Evolutionary conservation across 441 rosid genomes (phyloP).

Genomic region (Erodium texanum): DNA sequence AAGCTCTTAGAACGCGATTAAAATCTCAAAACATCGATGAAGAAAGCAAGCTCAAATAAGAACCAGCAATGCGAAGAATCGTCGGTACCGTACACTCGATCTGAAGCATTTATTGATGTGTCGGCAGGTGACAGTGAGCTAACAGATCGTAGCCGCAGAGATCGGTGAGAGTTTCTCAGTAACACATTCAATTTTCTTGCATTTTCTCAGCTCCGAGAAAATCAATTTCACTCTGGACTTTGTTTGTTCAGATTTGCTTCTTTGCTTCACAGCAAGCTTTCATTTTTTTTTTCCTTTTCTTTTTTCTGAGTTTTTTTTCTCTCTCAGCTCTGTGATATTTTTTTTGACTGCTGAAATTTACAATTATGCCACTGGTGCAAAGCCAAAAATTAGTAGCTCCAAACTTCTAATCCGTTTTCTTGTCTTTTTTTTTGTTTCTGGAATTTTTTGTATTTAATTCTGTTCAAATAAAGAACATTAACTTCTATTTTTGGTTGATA

Average conservation of each 20-base stretch:
- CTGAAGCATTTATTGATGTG: neutral
- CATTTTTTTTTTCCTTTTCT: too few species aligned
- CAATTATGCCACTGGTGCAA: neutral
- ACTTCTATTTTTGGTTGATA: neutral
- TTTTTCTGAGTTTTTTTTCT: too few species aligned
- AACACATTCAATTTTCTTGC: neutral
- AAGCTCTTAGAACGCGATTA: neutral
- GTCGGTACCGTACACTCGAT: neutral
- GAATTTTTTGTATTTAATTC: too few species aligned
- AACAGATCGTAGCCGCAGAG: neutral
- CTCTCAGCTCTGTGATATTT: neutral
- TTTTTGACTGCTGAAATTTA: neutral
- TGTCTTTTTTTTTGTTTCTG: neutral
- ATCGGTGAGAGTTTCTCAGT: neutral
- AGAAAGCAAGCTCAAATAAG: neutral
- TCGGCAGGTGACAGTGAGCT: neutral
- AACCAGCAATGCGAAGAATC: neutral
- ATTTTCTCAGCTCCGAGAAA: constrained; percentile 5
- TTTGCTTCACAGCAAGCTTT: constrained; percentile 6
- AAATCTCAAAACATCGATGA: neutral
- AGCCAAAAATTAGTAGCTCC: neutral
- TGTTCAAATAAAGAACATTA: neutral
- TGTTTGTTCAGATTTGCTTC: neutral
- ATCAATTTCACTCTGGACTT: neutral
- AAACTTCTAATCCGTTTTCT: neutral